Base-by-base conservation (phyloP, 2,329 filamentous ascomycete genomes). In the Neoascochyta sp. region DNA sequence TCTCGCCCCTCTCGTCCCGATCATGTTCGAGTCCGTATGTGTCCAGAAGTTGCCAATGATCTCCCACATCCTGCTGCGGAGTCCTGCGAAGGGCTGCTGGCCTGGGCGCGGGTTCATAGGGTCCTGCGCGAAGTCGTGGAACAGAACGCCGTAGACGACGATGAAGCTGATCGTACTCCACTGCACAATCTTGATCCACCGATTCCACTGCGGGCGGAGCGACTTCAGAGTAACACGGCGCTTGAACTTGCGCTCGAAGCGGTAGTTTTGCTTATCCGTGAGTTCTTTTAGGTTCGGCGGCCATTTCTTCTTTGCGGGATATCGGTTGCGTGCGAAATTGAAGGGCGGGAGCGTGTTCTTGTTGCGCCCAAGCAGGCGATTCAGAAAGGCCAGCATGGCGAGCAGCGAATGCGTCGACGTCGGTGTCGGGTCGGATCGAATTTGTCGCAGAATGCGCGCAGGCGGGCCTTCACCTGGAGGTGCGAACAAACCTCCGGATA, bases 211-310 rank as follows among this genome's bases (percentile, higher is more conserved):
- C 7, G 82, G 81, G 13, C 79, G 67, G 22, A 73, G 70, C 54
- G 74, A 75, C 48, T 78, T 76, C 45, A 84, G 62, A 35, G 73
- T 71, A 15, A 83, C 63, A 31, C 85, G 74, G 29, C 85, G 73
- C 64, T 86, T 83, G 65, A 83, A 89, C 55, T 83, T 81, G 60
- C 83, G 80, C 68, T 90, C 85, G 48, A 87, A 81, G 23, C 79
- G 74, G 57, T 89, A 83, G 62, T 89, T 81, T 54, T 88, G 78
- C 60, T 83, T 83, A 25, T 71, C 66, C 20, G 78, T 78, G 36
- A 90, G 73, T 54, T 77, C 75, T 41, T 71, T 66, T 62, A 90
- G 84, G 62, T 88, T 80, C 9, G 85, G 85, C 34, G 85, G 85
- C 85, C 85, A 90, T 43, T 77, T 68, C 56, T 82, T 84, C 63